phyloP scores from a whole-genome alignment of 208 protist species.

The Endotrypanum monterogeii region DNA sequence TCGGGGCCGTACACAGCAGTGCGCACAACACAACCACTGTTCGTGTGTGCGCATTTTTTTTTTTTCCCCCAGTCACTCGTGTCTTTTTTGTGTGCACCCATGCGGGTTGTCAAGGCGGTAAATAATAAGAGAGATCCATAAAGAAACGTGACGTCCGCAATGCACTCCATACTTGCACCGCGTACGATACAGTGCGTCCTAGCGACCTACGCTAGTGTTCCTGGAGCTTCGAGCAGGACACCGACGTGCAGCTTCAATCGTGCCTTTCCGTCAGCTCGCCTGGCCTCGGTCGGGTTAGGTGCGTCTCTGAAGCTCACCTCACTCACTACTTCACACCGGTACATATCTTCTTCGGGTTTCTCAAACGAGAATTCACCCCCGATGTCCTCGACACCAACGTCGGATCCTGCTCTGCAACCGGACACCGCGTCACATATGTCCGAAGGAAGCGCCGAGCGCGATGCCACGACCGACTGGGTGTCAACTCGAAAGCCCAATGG shows the following conservation, averaged over 20 bases:
- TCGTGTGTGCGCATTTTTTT: not conserved
- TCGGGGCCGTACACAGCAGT: no score
- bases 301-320: not conserved
- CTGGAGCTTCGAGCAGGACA: not conserved
- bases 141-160: not conserved
- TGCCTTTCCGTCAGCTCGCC: not conserved
- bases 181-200: not conserved
- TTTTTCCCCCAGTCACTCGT: no score
- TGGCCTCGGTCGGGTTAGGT: not conserved
- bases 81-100: not conserved
- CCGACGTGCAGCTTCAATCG: not conserved
- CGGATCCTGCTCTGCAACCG: not conserved
- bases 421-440: not conserved
- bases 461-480: slow-evolving; percentile 16
- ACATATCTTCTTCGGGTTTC: not conserved
- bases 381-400: not conserved
- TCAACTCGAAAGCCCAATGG: slow-evolving; percentile 24
- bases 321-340: not conserved
- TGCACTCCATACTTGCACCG: not conserved
- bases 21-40: no score
- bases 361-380: not conserved
- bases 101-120: not conserved
- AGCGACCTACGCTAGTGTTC: not conserved
- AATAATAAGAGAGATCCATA: not conserved
- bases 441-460: not conserved